Conservation (phyloP, 2,329 filamentous ascomycete species). For the Cercospora beticola region DNA sequence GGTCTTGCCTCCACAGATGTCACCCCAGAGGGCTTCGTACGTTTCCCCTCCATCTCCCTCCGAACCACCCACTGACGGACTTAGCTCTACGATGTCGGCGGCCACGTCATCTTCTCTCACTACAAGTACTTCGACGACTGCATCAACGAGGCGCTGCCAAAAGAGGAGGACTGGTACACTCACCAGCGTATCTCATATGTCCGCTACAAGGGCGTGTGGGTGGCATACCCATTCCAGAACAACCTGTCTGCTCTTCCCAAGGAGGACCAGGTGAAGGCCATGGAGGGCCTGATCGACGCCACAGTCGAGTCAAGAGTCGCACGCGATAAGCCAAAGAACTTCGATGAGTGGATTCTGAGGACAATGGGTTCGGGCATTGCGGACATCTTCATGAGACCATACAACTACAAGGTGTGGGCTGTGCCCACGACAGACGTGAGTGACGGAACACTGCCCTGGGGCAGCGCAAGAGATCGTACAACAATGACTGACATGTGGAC, state of each 20-base stretch:
- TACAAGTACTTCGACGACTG: conserved; percentile 99
- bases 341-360: conserved; percentile 97
- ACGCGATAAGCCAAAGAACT: conserved; percentile 90
- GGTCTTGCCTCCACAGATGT: conserved; percentile 94
- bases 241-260: conserved; percentile 98
- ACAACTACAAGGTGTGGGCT: conserved; percentile 99
- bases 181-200: conserved; percentile 99
- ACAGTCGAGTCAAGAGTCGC: conserved; percentile 81
- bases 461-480: background rate
- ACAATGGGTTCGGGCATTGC: conserved; percentile 88
- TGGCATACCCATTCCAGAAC: conserved; percentile 99
- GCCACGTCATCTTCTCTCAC: conserved; percentile 98
- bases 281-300: conserved; percentile 95
- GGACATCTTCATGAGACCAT: conserved; percentile 96
- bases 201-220: conserved; percentile 93
- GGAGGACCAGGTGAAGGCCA: conserved; percentile 91
- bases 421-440: conserved; percentile 93
- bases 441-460: background rate
- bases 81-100: conserved; percentile 96
- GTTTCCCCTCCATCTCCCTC: conserved; percentile 44
- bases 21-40: conserved; percentile 94
- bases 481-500: conserved; percentile 12
- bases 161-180: conserved; percentile 91
- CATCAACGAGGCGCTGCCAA: conserved; percentile 93
- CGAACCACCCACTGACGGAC: conserved; percentile 18